Evolutionary conservation across 2,329 filamentous ascomycete genomes (phyloP), one percentile per base, ranked within the genome.

Genomic region (Xylaria arbuscula): DNA sequence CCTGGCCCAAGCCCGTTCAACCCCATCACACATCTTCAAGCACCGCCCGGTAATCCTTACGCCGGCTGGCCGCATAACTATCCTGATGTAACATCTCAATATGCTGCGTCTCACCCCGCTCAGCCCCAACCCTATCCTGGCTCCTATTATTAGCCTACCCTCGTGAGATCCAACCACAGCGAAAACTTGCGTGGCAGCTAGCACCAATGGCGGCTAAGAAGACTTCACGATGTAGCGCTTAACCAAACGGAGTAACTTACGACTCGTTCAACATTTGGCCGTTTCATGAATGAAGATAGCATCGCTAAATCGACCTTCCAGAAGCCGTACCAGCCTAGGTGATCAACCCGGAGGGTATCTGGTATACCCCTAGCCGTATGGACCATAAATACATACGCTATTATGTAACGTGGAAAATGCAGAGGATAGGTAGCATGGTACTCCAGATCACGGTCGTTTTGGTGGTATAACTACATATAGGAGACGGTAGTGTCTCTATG

Each of bases 1-100:
- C 72, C 73, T 11, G 73, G 72, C 2, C 68, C 72, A 28, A 71
- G 63, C 48, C 74, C 73, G 24, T 76, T 75, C 53, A 77, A 77
- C 36, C 74, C 76, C 1, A 67, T 76, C 17, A 56, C 69, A n/a
- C 70, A 70, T 58, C 9, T 51, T 36, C 70, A 70, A 53, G 62
- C 64, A 13, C 24, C 22, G 10, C 63, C 70, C 11, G 68, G 62
- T 32, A 76, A 72, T 58, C 53, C 66, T n/a, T 77, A 72, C 58
- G 53, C 72, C 9, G 69, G 57, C 10, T 77, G 76, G 76, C 73
- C 72, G 50, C 70, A 50, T 36, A 73, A 64, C 36, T 76, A 74
- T 40, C 38, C 64, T 17, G 67, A 70, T 57, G 47, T 67, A n/a
- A n/a, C 58, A 40, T 40, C 70, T 54, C 70, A 70, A 58, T 69